These are phyloP conservation scores for Acrodontium crateriforme DNA, from an alignment of 2,329 filamentous ascomycete species.

Conservation along the genomic window DNA sequence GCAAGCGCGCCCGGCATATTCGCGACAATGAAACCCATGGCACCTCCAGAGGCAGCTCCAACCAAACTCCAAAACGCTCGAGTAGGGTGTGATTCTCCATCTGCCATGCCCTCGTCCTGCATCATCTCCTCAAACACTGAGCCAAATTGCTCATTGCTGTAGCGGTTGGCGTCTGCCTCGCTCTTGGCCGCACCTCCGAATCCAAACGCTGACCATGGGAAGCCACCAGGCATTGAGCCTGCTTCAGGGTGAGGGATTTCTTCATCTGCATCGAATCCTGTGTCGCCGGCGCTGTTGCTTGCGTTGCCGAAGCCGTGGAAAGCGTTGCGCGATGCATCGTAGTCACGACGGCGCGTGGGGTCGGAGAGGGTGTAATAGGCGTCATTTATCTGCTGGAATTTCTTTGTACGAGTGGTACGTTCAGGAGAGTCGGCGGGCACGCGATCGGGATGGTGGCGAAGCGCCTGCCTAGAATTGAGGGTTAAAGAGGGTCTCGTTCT, in stretches of 20 bases:
- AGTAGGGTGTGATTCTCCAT: conserved; percentile 50
- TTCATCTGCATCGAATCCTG: conserved; percentile 34
- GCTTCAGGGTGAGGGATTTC: conserved; percentile 31
- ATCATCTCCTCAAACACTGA: conserved; percentile 45
- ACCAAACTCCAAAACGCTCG: conserved; percentile 75
- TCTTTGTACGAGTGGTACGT: conserved; percentile 64
- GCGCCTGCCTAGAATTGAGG: conserved; percentile 49
- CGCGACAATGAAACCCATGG: conserved; percentile 86
- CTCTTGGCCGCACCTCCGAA: conserved; percentile 37
- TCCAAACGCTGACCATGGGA: conserved; percentile 65
- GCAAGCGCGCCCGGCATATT: conserved; percentile 83
- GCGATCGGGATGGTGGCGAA: conserved; percentile 89
- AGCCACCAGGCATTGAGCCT: conserved; percentile 33
- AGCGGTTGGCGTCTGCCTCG: conserved; percentile 30
- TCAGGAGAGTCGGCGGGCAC: conserved; percentile 75
- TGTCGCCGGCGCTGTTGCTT: conserved; percentile 22
- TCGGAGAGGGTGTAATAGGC: conserved; percentile 89
- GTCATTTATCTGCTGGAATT: conserved; percentile 85
- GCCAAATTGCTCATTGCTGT: conserved; percentile 72
- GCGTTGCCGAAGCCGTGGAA: conserved; percentile 38
- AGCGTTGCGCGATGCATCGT: conserved; percentile 55
- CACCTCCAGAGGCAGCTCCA: conserved; percentile 74
- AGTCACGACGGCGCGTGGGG: conserved; percentile 59
- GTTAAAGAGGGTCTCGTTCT: conserved; percentile 3
- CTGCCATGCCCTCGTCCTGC: conserved; percentile 51